Percentiles rank a stretch among this genome's conserved stretches.
Evolutionary conservation across 257 asterid genomes (phyloP).

Genomic region (Solanum gandarillasii): DNA sequence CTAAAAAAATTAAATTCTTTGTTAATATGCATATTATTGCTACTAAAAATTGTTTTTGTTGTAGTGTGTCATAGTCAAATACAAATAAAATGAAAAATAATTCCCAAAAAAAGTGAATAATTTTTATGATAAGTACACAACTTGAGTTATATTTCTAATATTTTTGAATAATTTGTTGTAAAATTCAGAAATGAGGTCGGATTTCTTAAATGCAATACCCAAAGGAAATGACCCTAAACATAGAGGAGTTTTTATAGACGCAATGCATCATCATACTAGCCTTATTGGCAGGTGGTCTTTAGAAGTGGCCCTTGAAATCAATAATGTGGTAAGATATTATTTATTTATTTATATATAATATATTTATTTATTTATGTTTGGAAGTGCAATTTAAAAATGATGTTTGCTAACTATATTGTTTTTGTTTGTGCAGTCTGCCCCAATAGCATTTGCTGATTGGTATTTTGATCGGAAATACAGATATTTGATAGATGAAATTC

Average conservation of each 20-base stretch:
- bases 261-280: neutral
- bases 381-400: neutral
- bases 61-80: neutral
- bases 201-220: neutral
- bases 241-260: neutral
- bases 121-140: neutral
- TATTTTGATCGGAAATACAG: neutral
- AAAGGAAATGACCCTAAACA: neutral
- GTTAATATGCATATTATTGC: neutral
- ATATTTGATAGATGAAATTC: neutral
- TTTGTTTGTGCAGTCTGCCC: neutral
- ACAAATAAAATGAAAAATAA: neutral
- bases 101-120: neutral
- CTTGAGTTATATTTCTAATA: neutral
- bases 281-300: neutral
- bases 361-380: neutral
- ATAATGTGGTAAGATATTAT: neutral
- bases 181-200: neutral
- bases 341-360: neutral
- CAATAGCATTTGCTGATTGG: conserved; percentile 1
- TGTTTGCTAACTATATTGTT: neutral
- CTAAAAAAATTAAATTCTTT: too few species aligned
- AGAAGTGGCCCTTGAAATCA: neutral
- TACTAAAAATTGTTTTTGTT: too few species aligned
- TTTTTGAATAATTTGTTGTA: neutral